phyloP scores from a whole-genome alignment of 306 rosid genomes.

The Castanea crenata region DNA sequence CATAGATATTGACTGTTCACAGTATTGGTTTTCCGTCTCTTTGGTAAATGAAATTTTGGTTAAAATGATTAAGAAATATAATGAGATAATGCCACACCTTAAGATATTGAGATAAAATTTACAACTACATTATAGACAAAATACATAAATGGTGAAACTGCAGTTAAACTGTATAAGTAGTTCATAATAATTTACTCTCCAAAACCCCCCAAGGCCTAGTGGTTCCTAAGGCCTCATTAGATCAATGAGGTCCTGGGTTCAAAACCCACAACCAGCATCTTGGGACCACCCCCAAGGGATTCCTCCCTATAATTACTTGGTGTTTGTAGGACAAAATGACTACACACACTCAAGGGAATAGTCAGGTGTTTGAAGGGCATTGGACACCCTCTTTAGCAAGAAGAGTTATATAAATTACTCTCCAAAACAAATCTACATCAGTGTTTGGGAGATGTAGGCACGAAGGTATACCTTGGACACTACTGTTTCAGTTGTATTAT shows the following conservation, averaged over 20 bases:
- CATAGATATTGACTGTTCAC: background rate
- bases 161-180: background rate
- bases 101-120: background rate
- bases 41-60: background rate
- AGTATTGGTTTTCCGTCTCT: background rate
- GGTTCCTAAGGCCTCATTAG: too few species aligned
- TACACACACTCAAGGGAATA: too few species aligned
- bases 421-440: constrained; percentile 3
- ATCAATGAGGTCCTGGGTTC: too few species aligned
- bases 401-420: too few species aligned
- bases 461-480: constrained; percentile 64
- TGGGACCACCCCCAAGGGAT: too few species aligned
- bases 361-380: too few species aligned
- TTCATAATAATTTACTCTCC: background rate
- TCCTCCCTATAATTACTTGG: too few species aligned
- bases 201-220: background rate
- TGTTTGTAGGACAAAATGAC: too few species aligned
- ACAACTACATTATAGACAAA: background rate
- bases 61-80: background rate
- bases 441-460: background rate
- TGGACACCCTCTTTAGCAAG: too few species aligned
- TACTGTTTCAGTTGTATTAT: constrained; percentile 35
- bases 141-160: background rate
- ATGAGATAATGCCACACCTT: background rate
- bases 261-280: too few species aligned